Evolutionary conservation across 345 rosid genomes (phyloP).

Genomic region (Jatropha curcas): DNA sequence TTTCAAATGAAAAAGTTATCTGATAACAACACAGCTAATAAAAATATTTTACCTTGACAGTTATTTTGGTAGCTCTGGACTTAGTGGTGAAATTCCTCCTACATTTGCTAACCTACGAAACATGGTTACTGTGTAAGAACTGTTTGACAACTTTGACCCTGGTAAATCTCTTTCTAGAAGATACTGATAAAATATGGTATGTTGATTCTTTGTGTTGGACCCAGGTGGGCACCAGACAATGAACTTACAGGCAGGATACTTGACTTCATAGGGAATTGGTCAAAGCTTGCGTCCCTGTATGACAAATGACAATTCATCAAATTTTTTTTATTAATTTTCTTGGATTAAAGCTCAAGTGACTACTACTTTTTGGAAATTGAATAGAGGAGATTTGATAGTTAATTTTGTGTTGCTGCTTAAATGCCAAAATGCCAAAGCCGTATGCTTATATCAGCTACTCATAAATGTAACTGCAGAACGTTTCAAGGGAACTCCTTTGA

Average conservation of each 20-base stretch:
- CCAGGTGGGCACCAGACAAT: slow-evolving; percentile 65
- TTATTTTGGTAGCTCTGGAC: slow-evolving; percentile 53
- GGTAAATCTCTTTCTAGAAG: not conserved
- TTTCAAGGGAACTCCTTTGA: slow-evolving; percentile 63
- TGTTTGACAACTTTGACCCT: not conserved
- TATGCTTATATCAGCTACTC: slow-evolving; percentile 7
- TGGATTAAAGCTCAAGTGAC: not conserved
- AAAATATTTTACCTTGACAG: slow-evolving; percentile 35
- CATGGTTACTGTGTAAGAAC: slow-evolving; percentile 38
- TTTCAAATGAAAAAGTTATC: not conserved
- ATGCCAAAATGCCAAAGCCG: not conserved
- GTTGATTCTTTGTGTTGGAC: not conserved
- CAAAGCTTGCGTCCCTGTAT: slow-evolving; percentile 50
- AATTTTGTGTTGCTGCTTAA: not conserved
- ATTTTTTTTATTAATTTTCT: not conserved
- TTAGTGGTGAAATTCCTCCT: slow-evolving; percentile 55
- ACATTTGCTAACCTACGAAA: slow-evolving; percentile 44
- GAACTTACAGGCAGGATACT: slow-evolving; percentile 67
- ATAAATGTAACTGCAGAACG: slow-evolving; percentile 47
- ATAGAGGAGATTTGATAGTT: not conserved
- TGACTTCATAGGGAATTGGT: slow-evolving; percentile 65
- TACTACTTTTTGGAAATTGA: not conserved
- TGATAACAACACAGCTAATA: not conserved
- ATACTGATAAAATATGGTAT: not conserved
- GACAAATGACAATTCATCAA: slow-evolving; percentile 20